A percentile compares a stretch with the other conserved stretches of the same genome.
Conservation (phyloP, 345 rosid genomes). For the Linum tenue region DNA sequence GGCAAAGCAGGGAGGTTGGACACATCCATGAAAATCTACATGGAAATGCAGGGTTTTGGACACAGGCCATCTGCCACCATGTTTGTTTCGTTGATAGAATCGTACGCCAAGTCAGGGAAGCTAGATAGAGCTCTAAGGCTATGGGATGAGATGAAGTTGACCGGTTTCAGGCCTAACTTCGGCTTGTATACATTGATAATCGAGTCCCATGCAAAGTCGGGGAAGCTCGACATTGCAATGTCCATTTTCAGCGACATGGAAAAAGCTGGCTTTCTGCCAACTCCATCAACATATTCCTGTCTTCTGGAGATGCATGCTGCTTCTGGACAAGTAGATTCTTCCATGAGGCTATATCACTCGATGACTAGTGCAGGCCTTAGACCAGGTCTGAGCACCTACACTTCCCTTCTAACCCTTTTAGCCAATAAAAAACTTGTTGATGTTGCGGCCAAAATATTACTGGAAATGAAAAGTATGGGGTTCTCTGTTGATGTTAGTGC, state of each 20-base stretch:
- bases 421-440: conserved; percentile 90
- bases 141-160: conserved; percentile 89
- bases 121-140: conserved; percentile 72
- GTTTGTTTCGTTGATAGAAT: conserved; percentile 80
- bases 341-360: conserved; percentile 87
- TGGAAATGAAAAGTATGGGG: conserved; percentile 96
- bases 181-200: conserved; percentile 72
- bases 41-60: conserved; percentile 77
- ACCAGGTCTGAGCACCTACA: conserved; percentile 84
- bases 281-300: conserved; percentile 84
- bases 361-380: conserved; percentile 87
- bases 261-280: conserved; percentile 86
- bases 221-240: conserved; percentile 89
- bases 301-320: conserved; percentile 96
- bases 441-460: conserved; percentile 86
- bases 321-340: conserved; percentile 80
- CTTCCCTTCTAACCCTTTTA: conserved; percentile 61
- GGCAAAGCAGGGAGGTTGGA: conserved; percentile 97
- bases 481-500: conserved; percentile 85
- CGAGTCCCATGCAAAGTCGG: conserved; percentile 94
- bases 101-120: conserved; percentile 87
- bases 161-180: conserved; percentile 83
- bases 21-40: conserved; percentile 77
- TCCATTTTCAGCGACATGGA: conserved; percentile 82
- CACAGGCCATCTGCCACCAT: conserved; percentile 72